A percentile compares a stretch with the other conserved stretches of the same genome.
phyloP scores from a whole-genome alignment of 768 basidiomycete species.

The Lactarius pseudohatsudake region DNA sequence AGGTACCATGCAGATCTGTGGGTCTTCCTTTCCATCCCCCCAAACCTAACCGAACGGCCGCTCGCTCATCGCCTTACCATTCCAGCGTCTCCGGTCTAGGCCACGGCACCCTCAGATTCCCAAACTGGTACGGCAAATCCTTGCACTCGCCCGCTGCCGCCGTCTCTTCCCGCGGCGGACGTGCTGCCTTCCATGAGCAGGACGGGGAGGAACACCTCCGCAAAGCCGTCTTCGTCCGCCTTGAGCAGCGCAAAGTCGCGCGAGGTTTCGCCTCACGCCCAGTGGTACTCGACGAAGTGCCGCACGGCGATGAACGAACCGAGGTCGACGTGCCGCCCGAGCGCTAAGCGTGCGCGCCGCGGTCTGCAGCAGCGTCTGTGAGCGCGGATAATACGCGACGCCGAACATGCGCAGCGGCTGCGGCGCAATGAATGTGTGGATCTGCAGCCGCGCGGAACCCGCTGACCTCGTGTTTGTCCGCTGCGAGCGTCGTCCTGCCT shows the following conservation, averaged over 20 bases:
- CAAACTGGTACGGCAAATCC: conserved; percentile 10
- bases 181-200: not conserved
- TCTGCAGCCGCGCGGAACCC: not conserved
- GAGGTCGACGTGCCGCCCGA: conserved; percentile 14
- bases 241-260: not conserved
- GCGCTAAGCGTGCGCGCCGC: conserved; percentile 7
- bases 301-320: conserved; percentile 14
- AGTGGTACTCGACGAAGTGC: conserved; percentile 12
- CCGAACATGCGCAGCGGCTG: conserved; percentile 12
- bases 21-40: too few relatives aligned
- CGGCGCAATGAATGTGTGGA: conserved; percentile 3
- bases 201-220: not conserved
- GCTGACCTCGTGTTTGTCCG: conserved; percentile 12
- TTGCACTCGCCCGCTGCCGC: not conserved
- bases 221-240: conserved; percentile 15
- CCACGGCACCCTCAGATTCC: not conserved
- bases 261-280: not conserved
- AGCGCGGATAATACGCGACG: conserved; percentile 4
- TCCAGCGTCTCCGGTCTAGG: not conserved
- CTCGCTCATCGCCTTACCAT: not conserved
- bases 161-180: not conserved
- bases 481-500: not conserved
- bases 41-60: too few relatives aligned
- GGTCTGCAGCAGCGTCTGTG: conserved; percentile 2
- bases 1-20: too few relatives aligned